phyloP scores from a whole-genome alignment of 805 yeast genomes.

The Ogataea henricii region DNA sequence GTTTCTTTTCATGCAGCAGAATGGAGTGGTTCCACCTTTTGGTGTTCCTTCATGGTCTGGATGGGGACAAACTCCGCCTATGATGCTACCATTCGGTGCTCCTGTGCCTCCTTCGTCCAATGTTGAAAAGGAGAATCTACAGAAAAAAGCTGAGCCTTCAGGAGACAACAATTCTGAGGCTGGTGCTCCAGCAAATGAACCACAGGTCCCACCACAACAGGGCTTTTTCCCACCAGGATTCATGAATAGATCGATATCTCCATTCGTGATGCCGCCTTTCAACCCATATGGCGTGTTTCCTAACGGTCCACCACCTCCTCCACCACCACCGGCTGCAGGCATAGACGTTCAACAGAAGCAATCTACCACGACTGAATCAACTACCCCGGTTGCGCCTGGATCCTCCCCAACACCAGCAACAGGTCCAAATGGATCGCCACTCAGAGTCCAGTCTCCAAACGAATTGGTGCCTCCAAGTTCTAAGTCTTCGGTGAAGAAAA shows the following conservation, averaged over 20 bases:
- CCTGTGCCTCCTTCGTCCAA: constrained; percentile 2
- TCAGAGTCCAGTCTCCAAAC: constrained; percentile 18
- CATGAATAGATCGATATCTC: constrained; percentile 30
- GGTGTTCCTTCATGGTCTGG: constrained; percentile 19
- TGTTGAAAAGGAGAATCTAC: background rate
- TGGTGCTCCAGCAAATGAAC: background rate
- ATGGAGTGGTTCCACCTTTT: constrained; percentile 21
- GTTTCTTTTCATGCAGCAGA: constrained; percentile 15
- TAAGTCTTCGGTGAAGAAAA: constrained; percentile 16
- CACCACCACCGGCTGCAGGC: background rate
- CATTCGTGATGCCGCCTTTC: constrained; percentile 53
- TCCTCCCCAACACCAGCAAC: background rate
- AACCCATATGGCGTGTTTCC: constrained; percentile 43
- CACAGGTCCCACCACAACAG: constrained; percentile 12
- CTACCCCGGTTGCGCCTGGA: constrained; percentile 2
- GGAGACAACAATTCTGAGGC: constrained; percentile 10
- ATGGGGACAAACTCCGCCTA: constrained; percentile 17
- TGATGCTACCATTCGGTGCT: constrained; percentile 14
- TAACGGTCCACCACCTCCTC: constrained; percentile 3
- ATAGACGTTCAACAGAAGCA: no score
- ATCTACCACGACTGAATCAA: background rate
- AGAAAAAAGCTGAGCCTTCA: constrained; percentile 4
- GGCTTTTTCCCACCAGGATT: constrained; percentile 28
- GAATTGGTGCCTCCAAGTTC: constrained; percentile 10
- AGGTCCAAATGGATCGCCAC: constrained; percentile 2